These are phyloP conservation scores for Eustoma russellianum DNA, from an alignment of 257 asterid genomes.

Conservation along the genomic window DNA sequence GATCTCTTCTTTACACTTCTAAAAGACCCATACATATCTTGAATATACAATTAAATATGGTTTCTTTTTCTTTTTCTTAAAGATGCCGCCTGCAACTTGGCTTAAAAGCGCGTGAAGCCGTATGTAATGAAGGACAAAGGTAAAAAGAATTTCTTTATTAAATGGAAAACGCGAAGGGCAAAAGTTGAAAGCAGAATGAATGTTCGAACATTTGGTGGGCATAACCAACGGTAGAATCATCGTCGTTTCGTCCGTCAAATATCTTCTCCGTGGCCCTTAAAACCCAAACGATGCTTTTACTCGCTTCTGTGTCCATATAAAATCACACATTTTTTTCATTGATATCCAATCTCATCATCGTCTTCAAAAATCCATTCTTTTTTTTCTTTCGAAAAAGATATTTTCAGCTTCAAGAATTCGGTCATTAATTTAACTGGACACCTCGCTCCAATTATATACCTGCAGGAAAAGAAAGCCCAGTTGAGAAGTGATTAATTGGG, in stretches of 20 bases:
- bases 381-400: no score
- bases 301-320: constrained; percentile 6
- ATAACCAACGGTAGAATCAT: constrained; percentile 10
- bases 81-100: no score
- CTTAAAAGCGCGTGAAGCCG: no score
- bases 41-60: no score
- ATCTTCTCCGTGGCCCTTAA: constrained; percentile 22
- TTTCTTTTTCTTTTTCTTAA: no score
- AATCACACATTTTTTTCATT: background rate
- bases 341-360: background rate
- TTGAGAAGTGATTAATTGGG: background rate
- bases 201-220: constrained; percentile 22
- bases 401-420: no score
- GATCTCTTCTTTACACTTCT: no score
- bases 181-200: constrained; percentile 7
- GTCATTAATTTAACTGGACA: no score
- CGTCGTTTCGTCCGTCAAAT: constrained; percentile 22
- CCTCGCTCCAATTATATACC: background rate
- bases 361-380: background rate
- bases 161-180: background rate
- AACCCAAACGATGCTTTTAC: background rate
- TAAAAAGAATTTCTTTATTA: no score
- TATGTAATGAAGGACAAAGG: no score
- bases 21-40: no score
- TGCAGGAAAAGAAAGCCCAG: background rate